Evolutionary conservation across 2,329 filamentous ascomycete genomes (phyloP).

Genomic region (Bertia moriformis): DNA sequence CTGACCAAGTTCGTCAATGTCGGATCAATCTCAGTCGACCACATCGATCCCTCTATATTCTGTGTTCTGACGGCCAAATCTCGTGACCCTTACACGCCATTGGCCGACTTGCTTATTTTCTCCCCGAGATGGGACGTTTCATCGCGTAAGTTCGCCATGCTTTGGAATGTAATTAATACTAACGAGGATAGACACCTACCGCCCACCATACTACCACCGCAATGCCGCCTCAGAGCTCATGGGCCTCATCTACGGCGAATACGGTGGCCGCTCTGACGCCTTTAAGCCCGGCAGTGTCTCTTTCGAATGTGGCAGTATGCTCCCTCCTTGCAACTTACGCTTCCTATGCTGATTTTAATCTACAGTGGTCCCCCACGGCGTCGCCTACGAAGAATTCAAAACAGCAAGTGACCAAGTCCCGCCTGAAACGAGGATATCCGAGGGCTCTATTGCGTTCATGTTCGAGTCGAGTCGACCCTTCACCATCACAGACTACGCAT

Average conservation of each 20-base stretch:
- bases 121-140: conserved; percentile 51
- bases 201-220: conserved; percentile 52
- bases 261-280: conserved; percentile 13
- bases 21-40: conserved; percentile 43
- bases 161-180: neutral
- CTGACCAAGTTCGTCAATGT: conserved; percentile 41
- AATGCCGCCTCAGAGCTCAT: conserved; percentile 42
- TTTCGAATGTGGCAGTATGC: conserved; percentile 16
- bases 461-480: conserved; percentile 36
- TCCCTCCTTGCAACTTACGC: neutral
- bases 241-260: conserved; percentile 28
- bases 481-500: conserved; percentile 40
- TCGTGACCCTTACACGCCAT: conserved; percentile 32
- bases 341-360: neutral
- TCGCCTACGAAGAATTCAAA: conserved; percentile 26
- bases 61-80: conserved; percentile 48
- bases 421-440: conserved; percentile 27
- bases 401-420: conserved; percentile 29
- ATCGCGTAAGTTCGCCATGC: conserved; percentile 18
- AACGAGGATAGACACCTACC: conserved; percentile 30
- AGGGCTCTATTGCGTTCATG: conserved; percentile 32
- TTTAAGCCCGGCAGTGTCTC: conserved; percentile 29
- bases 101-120: conserved; percentile 55
- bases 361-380: conserved; percentile 29
- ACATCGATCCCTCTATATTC: conserved; percentile 53